phyloP scores from a whole-genome alignment of 2,329 filamentous ascomycete genomes.

The Trichoderma harzianum region DNA sequence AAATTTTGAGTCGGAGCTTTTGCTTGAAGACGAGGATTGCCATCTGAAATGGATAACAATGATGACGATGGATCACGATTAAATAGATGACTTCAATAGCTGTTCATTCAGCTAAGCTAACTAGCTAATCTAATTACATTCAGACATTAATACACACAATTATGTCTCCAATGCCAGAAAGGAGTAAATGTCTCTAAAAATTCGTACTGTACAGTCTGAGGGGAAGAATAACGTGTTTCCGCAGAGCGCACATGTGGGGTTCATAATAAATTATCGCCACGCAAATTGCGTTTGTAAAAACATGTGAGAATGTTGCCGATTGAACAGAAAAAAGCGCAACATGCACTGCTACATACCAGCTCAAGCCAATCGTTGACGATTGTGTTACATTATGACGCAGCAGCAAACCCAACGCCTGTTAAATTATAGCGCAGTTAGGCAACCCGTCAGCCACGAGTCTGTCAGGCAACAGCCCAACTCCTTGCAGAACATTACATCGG shows the following conservation, averaged over 20 bases:
- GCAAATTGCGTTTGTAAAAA: neutral
- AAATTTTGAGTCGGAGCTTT: neutral
- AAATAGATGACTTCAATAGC: neutral
- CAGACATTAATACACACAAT: neutral
- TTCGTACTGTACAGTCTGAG: neutral
- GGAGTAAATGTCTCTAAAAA: neutral
- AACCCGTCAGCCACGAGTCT: neutral
- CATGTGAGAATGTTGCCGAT: neutral
- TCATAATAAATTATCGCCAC: neutral
- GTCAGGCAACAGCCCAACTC: neutral
- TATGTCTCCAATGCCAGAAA: neutral
- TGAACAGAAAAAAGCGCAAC: neutral
- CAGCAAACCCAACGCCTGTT: neutral
- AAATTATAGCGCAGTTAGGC: neutral
- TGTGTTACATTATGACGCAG: neutral
- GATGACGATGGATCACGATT: neutral
- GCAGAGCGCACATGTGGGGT: neutral
- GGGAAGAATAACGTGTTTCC: fast-evolving
- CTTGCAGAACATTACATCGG: neutral
- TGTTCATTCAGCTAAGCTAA: neutral
- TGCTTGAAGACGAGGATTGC: neutral
- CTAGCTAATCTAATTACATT: neutral
- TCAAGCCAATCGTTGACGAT: neutral
- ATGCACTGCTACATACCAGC: neutral
- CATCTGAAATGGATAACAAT: neutral